Base-by-base conservation (phyloP, 2,329 filamentous ascomycete species). In the Coniochaeta sp. region DNA sequence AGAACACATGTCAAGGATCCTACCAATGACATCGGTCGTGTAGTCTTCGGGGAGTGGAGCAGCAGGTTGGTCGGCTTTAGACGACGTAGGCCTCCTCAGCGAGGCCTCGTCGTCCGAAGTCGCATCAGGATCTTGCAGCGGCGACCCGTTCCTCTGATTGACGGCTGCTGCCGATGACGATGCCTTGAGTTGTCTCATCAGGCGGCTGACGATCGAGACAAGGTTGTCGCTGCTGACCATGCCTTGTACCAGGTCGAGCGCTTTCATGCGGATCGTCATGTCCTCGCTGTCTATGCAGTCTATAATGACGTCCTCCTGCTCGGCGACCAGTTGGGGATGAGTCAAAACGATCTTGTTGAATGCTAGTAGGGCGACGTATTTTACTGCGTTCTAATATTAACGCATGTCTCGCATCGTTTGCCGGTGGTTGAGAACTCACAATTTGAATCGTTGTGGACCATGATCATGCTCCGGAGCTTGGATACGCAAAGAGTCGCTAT, bases 221-320 rank as follows among this genome's bases (percentile, higher is more conserved):
- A 99, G 74, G 64, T 93, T 97, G 60, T 96, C 92, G 63, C 84
- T 86, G 66, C 88, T 93, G 62, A 98, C 92, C 91, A 99, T 97
- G 38, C 91, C 91, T 59, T 93, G 89, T 1, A 95, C 93, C 26
- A 99, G 81, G 66, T 98, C 92, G 38, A 99, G 79, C 6, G 95
- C 93, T 71, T 96, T 89, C 72, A 96, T 88, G 63, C 95, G 89
- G 69, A 99, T 99, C 5, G 93, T 96, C 62, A 99, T 95, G 69
- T 99, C 95, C 0, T 90, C 82, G 72, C 96, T 96, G 72, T 98
- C 95, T 67, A 99, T 91, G 71, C 95, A 99, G 68, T 96, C 89
- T 71, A 99, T 81, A 64, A 99, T 97, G 56, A 98, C 93, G 73
- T 98, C 93, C 72, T 96, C 91, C 71, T 99, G 95, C 71, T 93